Evolutionary conservation across 2,329 filamentous ascomycete species (phyloP).

Genomic region (Colletotrichum echinochloae): DNA sequence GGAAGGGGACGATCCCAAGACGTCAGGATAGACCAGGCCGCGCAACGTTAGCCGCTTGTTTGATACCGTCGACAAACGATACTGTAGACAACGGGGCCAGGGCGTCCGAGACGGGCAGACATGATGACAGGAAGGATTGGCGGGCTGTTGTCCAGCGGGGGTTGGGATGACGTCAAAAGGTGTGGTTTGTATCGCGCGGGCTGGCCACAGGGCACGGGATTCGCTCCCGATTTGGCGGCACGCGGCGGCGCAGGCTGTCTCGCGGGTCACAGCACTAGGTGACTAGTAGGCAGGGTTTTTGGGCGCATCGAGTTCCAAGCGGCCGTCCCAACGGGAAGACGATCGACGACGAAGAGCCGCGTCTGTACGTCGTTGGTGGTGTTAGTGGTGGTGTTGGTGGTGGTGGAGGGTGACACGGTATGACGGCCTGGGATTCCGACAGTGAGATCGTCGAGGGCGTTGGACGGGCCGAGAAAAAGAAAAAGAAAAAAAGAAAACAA

Average conservation of each 20-base stretch:
- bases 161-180: conserved; percentile 32
- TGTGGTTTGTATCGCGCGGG: conserved; percentile 10
- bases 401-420: too few species aligned
- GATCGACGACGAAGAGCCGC: conserved; percentile 9
- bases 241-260: conserved; percentile 1
- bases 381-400: too few species aligned
- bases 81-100: conserved; percentile 12
- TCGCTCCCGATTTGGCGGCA: conserved; percentile 8
- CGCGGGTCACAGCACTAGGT: conserved; percentile 22
- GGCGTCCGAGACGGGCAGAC: conserved; percentile 13
- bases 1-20: conserved; percentile 4
- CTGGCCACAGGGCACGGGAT: background rate
- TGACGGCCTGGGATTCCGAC: too few species aligned
- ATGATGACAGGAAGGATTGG: conserved; percentile 21
- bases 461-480: conserved; percentile 9
- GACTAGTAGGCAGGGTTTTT: background rate
- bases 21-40: conserved; percentile 22
- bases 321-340: conserved; percentile 2
- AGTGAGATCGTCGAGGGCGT: background rate
- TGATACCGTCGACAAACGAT: conserved; percentile 1
- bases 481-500: too few species aligned
- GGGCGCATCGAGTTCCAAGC: background rate
- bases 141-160: conserved; percentile 8
- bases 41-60: conserved; percentile 3
- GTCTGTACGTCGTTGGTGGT: background rate